Evolutionary conservation across 345 rosid genomes (phyloP).

Genomic region (Camelina neglecta): DNA sequence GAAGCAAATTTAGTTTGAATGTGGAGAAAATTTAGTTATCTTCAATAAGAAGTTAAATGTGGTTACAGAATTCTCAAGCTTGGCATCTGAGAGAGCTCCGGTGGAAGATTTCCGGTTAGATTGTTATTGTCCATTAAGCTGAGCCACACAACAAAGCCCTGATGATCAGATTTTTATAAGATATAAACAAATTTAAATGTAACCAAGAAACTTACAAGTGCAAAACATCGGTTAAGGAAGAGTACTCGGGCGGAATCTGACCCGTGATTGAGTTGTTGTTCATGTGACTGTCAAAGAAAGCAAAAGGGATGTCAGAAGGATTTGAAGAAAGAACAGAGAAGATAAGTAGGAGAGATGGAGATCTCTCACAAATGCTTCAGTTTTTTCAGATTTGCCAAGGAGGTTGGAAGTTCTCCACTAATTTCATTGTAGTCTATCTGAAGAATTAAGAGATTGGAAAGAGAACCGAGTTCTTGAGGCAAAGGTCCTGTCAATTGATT

Average conservation of each 20-base stretch:
- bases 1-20: neutral
- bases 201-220: conserved; percentile 50
- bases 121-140: conserved; percentile 60
- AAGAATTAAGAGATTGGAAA: conserved; percentile 47
- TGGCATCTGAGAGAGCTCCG: conserved; percentile 49
- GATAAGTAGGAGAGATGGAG: conserved; percentile 29
- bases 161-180: neutral
- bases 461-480: conserved; percentile 55
- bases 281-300: conserved; percentile 48
- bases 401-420: conserved; percentile 48
- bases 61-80: conserved; percentile 49
- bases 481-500: conserved; percentile 53
- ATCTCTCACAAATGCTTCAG: conserved; percentile 54
- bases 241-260: conserved; percentile 54
- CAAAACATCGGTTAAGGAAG: conserved; percentile 42
- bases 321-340: neutral
- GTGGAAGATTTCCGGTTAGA: conserved; percentile 53
- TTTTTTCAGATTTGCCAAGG: conserved; percentile 45
- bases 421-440: conserved; percentile 52
- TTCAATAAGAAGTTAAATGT: conserved; percentile 10
- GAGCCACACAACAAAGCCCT: neutral
- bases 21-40: neutral
- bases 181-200: neutral
- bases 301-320: neutral
- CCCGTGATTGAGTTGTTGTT: conserved; percentile 62